phyloP scores from a whole-genome alignment of 192 early-diverging fungal species.

The Diversispora eburnea region DNA sequence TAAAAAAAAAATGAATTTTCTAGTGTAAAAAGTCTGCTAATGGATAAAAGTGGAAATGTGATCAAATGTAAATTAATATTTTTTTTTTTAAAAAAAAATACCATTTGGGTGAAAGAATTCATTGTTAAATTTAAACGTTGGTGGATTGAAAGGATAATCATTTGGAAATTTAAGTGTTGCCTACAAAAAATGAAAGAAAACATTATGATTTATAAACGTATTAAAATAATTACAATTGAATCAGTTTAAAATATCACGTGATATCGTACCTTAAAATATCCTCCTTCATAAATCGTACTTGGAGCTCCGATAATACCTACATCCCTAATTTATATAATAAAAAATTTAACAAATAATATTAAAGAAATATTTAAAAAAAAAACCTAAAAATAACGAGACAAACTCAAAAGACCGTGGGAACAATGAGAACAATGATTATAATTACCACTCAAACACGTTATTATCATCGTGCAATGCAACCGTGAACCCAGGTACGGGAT shows the following conservation, averaged over 20 bases:
- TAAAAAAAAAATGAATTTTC: conserved; percentile 21
- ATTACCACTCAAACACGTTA: conserved; percentile 44
- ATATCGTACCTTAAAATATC: conserved; percentile 44
- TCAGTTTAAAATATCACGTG: neutral
- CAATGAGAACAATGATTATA: no score
- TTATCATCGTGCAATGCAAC: conserved; percentile 43
- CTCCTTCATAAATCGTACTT: conserved; percentile 48
- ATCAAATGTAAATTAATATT: neutral
- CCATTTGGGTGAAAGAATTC: conserved; percentile 90
- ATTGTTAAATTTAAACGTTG: conserved; percentile 86
- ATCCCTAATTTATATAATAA: conserved; percentile 28
- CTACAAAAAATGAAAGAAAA: conserved; percentile 30
- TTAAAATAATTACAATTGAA: neutral
- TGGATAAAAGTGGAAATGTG: neutral
- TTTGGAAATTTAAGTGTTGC: conserved; percentile 77
- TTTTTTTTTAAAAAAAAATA: conserved; percentile 17
- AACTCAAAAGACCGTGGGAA: no score
- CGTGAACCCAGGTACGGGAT: conserved; percentile 52
- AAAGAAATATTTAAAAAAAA: neutral
- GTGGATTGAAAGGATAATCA: conserved; percentile 92
- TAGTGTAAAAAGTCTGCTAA: conserved; percentile 3
- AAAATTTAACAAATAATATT: neutral
- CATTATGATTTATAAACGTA: neutral
- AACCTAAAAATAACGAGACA: neutral
- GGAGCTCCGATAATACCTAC: conserved; percentile 49